These are phyloP conservation scores for Elongisporangium senticosum DNA, from an alignment of 352 stramenopile species.

Conservation along the genomic window DNA sequence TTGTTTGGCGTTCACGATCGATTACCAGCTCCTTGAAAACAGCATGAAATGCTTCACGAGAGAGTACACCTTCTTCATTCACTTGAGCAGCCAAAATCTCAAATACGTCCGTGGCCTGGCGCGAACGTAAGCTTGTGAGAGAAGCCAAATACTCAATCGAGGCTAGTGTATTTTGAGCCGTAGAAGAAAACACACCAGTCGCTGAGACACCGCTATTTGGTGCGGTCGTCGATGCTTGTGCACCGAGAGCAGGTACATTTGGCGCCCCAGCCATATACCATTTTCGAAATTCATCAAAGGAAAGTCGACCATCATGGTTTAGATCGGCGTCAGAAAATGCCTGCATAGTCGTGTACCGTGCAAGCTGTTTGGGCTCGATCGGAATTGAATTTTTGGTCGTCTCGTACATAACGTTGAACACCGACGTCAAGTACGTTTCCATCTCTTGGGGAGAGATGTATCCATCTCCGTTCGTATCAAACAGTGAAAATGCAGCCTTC, in stretches of 20 bases:
- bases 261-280: slow-evolving; percentile 50
- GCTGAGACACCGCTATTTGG: slow-evolving; percentile 9
- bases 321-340: slow-evolving; percentile 86
- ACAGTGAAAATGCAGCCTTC: slow-evolving; percentile 72
- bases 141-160: slow-evolving; percentile 57
- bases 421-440: slow-evolving; percentile 67
- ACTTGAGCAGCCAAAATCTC: slow-evolving; percentile 79
- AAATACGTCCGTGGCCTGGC: slow-evolving; percentile 65
- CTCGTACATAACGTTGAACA: slow-evolving; percentile 71
- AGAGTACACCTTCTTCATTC: slow-evolving; percentile 76
- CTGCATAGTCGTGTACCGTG: slow-evolving; percentile 64
- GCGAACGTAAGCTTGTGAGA: slow-evolving; percentile 47
- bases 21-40: slow-evolving; percentile 63
- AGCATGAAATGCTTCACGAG: slow-evolving; percentile 55
- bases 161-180: slow-evolving; percentile 20
- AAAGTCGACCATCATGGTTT: slow-evolving; percentile 73
- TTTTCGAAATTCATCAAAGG: slow-evolving; percentile 72
- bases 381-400: slow-evolving; percentile 29
- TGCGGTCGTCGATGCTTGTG: neutral
- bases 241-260: slow-evolving; percentile 4
- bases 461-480: slow-evolving; percentile 77
- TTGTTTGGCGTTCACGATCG: slow-evolving; percentile 19
- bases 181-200: neutral
- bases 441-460: slow-evolving; percentile 83
- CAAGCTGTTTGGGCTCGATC: slow-evolving; percentile 52